Base-by-base conservation (phyloP, 768 basidiomycete genomes). In the Candolleomyces efflorescens region DNA sequence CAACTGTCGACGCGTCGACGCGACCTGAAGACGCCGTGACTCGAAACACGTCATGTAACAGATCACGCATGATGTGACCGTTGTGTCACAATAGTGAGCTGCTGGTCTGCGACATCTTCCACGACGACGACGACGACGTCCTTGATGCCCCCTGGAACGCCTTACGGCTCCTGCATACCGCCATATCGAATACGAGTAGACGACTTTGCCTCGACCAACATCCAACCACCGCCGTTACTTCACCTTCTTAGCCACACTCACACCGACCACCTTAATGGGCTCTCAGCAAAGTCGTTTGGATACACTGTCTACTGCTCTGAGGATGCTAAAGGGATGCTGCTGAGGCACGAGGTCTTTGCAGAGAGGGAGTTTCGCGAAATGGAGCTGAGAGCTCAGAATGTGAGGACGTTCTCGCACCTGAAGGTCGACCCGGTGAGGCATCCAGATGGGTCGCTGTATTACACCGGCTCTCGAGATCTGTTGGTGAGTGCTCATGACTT, bases 241-340 rank as follows among this genome's bases (percentile, higher is more conserved):
- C 83, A 92, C 68, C 81, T 97, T n/a, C 81, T 97, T 54, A 85
- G 89, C 0, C 94, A 97, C 67, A 90, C 93, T 0, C 95, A 96
- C 71, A 81, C 93, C 0, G 94, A 96, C 71, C 94, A 97, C 66
- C 79, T 93, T 53, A 73, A 71, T 44, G 94, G 95, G 3, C 78
- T 97, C 24, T 79, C 85, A 18, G 82, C 89, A 22, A 83, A 85
- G 58, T 86, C 85, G 0, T 94, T 95, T 65, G 84, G 81, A 2
- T 82, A 84, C 44, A 76, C 74, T 2, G 83, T 97, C 9, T 71
- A 90, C 55, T 95, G 93, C 71, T 92, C 94, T 0, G 70, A 75
- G 5, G 90, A 94, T 68, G 87, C 94, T 17, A 95, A 94, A 71
- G 79, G 87, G 58, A 93, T 97, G 86, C 74, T 98, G 2, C 72